These are phyloP conservation scores for Daldinia sp. DNA, from an alignment of 2,329 filamentous ascomycete species.

Conservation along the genomic window DNA sequence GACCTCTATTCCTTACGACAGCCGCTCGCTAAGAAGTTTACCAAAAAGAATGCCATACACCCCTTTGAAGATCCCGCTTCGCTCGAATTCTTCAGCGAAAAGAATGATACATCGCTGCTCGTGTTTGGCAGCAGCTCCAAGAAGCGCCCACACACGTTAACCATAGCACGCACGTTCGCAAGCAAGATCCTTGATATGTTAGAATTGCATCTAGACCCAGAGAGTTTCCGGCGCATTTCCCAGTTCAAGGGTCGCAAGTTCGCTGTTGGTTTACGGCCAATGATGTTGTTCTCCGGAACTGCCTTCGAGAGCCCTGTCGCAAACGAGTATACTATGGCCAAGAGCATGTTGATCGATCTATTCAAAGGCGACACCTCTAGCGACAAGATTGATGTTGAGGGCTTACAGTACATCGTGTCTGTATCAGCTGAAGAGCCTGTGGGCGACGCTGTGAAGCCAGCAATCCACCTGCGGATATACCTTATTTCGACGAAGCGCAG, in stretches of 20 bases:
- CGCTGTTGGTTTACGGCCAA: slow-evolving; percentile 85
- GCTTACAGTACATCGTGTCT: slow-evolving; percentile 89
- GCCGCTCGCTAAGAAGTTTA: slow-evolving; percentile 88
- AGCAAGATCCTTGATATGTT: slow-evolving; percentile 95
- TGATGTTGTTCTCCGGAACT: slow-evolving; percentile 91
- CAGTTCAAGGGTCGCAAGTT: slow-evolving; percentile 84
- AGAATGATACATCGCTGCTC: slow-evolving; percentile 91
- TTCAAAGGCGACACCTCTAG: slow-evolving; percentile 84
- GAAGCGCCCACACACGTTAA: slow-evolving; percentile 93
- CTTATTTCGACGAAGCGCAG: slow-evolving; percentile 87
- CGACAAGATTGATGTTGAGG: slow-evolving; percentile 91
- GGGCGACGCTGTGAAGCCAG: slow-evolving; percentile 63
- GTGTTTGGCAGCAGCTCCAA: slow-evolving; percentile 89
- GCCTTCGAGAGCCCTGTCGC: slow-evolving; percentile 85
- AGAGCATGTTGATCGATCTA: slow-evolving; percentile 88
- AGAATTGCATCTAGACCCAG: slow-evolving; percentile 84
- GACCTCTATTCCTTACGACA: slow-evolving; percentile 88
- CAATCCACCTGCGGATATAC: slow-evolving; percentile 81
- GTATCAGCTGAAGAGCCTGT: slow-evolving; percentile 78
- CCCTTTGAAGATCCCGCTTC: slow-evolving; percentile 92
- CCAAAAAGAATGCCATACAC: slow-evolving; percentile 95
- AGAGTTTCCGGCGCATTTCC: slow-evolving; percentile 74
- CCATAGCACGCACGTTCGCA: slow-evolving; percentile 83
- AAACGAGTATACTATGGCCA: slow-evolving; percentile 85
- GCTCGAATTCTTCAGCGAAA: slow-evolving; percentile 94